Conservation (phyloP, 331 rosid genomes). For the Acacia pycnantha region DNA sequence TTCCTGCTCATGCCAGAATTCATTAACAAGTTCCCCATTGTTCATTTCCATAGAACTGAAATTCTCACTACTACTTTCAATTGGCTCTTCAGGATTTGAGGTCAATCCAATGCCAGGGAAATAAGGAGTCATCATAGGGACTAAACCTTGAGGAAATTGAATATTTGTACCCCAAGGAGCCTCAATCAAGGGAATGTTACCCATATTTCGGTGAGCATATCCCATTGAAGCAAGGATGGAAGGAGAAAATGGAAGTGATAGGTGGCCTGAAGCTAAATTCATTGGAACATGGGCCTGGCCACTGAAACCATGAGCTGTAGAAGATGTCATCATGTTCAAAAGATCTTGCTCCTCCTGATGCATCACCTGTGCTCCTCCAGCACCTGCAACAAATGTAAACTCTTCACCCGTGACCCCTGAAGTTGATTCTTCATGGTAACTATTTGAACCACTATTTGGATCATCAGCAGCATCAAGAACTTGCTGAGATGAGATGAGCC, state of each 20-base stretch:
- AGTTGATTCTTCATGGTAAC: conserved; percentile 55
- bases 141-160: conserved; percentile 47
- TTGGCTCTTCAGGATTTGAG: conserved; percentile 61
- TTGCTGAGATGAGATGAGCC: conserved; percentile 45
- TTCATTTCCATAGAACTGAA: conserved; percentile 60
- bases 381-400: conserved; percentile 57
- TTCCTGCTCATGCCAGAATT: conserved; percentile 91
- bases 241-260: conserved; percentile 71
- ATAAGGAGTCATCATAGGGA: conserved; percentile 48
- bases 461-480: conserved; percentile 53
- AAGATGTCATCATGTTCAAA: conserved; percentile 81
- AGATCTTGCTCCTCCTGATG: conserved; percentile 92
- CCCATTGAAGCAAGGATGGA: conserved; percentile 84
- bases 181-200: conserved; percentile 74
- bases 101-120: conserved; percentile 67
- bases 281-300: conserved; percentile 77
- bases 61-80: conserved; percentile 58
- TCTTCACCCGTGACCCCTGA: conserved; percentile 53
- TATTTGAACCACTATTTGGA: conserved; percentile 51
- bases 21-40: conserved; percentile 56
- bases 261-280: conserved; percentile 64
- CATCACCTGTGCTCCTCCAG: conserved; percentile 62
- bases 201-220: conserved; percentile 71
- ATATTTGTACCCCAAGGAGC: conserved; percentile 82
- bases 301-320: conserved; percentile 62